phyloP scores from a whole-genome alignment of 805 yeast genomes.

The Scheffersomyces coipomensis region DNA sequence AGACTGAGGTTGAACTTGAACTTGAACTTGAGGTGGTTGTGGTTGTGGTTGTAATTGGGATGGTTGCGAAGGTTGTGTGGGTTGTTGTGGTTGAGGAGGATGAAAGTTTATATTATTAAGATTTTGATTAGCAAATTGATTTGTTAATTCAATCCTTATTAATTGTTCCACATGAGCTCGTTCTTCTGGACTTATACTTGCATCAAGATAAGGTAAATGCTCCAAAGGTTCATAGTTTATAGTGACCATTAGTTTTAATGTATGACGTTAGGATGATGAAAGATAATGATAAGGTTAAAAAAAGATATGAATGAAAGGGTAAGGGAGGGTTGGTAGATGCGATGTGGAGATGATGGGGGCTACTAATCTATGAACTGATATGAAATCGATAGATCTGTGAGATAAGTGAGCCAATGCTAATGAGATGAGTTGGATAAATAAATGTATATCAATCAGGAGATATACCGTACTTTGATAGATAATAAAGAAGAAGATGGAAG shows the following conservation, averaged over 20 bases:
- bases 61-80: background rate
- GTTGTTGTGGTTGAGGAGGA: conserved; percentile 3
- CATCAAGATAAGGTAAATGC: conserved; percentile 33
- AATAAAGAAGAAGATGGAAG: no score
- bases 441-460: no score
- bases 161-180: conserved; percentile 33
- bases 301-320: background rate
- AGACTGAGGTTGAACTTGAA: no score
- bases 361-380: no score
- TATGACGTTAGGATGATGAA: background rate
- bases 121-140: conserved; percentile 7
- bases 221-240: conserved; percentile 35
- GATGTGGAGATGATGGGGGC: no score
- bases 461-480: no score
- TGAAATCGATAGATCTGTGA: no score
- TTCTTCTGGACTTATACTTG: conserved; percentile 32
- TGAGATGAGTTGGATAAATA: no score
- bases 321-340: background rate
- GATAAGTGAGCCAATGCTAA: no score
- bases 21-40: no score
- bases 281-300: background rate
- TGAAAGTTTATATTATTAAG: conserved; percentile 2
- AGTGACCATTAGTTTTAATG: conserved; percentile 19
- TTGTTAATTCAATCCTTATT: conserved; percentile 23
- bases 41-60: background rate